Evolutionary conservation across 805 yeast genomes (phyloP).

Genomic region (Wickerhamomyces ciferrii): DNA sequence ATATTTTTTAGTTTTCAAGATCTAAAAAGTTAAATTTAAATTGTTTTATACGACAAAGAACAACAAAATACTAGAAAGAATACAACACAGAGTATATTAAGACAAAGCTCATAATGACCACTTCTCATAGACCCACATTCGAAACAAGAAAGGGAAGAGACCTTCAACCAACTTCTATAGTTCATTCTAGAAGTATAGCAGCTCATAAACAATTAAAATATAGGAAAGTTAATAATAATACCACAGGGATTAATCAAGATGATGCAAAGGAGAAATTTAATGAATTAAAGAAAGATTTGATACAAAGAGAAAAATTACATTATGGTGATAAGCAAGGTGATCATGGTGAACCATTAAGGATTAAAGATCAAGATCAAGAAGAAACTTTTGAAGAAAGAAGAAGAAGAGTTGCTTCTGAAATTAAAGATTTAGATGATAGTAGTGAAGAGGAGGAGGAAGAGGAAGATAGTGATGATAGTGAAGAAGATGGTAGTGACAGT

Average conservation of each 20-base stretch:
- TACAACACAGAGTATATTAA: too few species aligned
- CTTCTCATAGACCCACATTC: conserved; percentile 66
- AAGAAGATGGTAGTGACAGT: conserved; percentile 28
- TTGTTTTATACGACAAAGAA: too few species aligned
- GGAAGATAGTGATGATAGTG: conserved; percentile 27
- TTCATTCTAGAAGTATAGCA: conserved; percentile 49
- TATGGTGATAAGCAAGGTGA: neutral
- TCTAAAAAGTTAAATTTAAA: too few species aligned
- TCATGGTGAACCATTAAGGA: neutral
- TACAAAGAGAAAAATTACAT: conserved; percentile 16
- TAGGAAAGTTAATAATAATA: conserved; percentile 21
- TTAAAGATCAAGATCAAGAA: neutral
- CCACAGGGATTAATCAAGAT: neutral
- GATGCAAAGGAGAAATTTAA: conserved; percentile 11
- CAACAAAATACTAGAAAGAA: neutral
- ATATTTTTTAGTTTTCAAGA: too few species aligned
- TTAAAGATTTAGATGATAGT: conserved; percentile 6
- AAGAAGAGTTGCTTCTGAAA: conserved; percentile 7
- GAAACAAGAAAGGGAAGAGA: conserved; percentile 56
- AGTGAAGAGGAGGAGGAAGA: conserved; percentile 28
- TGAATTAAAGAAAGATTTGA: conserved; percentile 16
- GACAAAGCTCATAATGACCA: conserved; percentile 40
- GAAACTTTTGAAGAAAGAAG: conserved; percentile 10
- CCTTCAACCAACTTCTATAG: conserved; percentile 36
- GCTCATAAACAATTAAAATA: conserved; percentile 50